Evolutionary conservation across 306 rosid species (phyloP).

Genomic region (Dryas drummondii): DNA sequence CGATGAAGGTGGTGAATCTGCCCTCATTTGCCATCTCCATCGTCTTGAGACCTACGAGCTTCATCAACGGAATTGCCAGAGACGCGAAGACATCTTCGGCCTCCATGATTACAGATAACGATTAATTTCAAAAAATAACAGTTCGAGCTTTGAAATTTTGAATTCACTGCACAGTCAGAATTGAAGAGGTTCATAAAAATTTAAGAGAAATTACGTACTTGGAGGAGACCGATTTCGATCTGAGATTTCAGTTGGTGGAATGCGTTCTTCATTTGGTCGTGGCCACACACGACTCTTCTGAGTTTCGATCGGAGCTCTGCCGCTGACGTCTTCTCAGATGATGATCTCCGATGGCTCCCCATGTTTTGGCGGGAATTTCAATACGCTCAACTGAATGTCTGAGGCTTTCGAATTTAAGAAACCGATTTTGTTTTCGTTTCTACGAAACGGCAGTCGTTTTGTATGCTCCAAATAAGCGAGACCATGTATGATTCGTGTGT

Average conservation of each 20-base stretch:
- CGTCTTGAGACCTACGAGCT: constrained; percentile 20
- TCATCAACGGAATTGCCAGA: constrained; percentile 12
- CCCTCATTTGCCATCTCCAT: constrained; percentile 16
- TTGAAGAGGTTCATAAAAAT: not conserved
- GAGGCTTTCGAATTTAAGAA: not conserved
- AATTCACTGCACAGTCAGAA: not conserved
- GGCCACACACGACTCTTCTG: not conserved
- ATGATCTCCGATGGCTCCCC: constrained; percentile 1
- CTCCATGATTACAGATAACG: not conserved
- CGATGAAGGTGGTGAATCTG: constrained; percentile 12
- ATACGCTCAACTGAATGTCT: not conserved
- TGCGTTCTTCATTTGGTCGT: constrained; percentile 11
- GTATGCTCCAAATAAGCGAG: no score
- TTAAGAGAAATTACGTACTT: constrained; percentile 9
- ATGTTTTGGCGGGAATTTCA: constrained; percentile 22
- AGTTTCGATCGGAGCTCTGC: constrained; percentile 2
- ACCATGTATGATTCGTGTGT: no score
- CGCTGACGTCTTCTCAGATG: not conserved
- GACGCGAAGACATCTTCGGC: constrained; percentile 13
- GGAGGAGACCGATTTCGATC: constrained; percentile 15
- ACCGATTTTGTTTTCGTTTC: not conserved
- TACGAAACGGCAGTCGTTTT: not conserved
- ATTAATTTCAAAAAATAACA: not conserved
- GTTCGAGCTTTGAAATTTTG: not conserved
- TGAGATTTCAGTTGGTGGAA: constrained; percentile 10